Percentiles rank a stretch among this genome's conserved stretches.
These are phyloP conservation scores for Nicotiana rustica DNA, from an alignment of 305 asterid species.

Conservation along the genomic window DNA sequence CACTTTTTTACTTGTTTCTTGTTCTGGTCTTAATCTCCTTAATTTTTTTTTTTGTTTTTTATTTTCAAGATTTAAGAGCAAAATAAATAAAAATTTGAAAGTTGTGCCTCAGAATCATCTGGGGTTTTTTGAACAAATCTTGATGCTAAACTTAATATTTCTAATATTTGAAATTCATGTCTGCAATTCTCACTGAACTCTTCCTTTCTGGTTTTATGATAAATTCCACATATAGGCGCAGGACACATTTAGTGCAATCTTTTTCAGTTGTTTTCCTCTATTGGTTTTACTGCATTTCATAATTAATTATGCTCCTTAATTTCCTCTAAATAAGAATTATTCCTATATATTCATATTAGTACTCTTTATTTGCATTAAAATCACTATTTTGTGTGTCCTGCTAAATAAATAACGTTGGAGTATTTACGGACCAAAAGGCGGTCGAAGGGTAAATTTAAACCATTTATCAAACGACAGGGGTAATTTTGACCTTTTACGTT, in stretches of 20 bases:
- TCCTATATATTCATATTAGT: neutral
- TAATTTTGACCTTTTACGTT: too few relatives aligned
- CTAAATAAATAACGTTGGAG: neutral
- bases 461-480: too few relatives aligned
- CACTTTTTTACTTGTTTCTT: too few relatives aligned
- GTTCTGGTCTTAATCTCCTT: too few relatives aligned
- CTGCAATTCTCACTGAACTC: slow-evolving; percentile 88
- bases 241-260: slow-evolving; percentile 92
- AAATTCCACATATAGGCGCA: slow-evolving; percentile 83
- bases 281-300: slow-evolving; percentile 96
- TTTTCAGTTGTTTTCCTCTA: slow-evolving; percentile 96
- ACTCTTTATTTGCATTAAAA: neutral
- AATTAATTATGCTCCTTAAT: slow-evolving; percentile 38
- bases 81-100: neutral
- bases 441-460: too few relatives aligned
- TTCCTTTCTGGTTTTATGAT: slow-evolving; percentile 84
- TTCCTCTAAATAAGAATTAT: neutral
- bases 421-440: too few relatives aligned
- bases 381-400: slow-evolving; percentile 37
- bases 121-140: slow-evolving; percentile 29
- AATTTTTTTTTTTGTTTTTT: neutral
- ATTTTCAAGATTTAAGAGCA: neutral
- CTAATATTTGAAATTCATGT: slow-evolving; percentile 70
- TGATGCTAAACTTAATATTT: slow-evolving; percentile 51
- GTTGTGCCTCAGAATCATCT: neutral